phyloP scores from a whole-genome alignment of 1,284 basidiomycete genomes.

The Heterobasidion annosum region DNA sequence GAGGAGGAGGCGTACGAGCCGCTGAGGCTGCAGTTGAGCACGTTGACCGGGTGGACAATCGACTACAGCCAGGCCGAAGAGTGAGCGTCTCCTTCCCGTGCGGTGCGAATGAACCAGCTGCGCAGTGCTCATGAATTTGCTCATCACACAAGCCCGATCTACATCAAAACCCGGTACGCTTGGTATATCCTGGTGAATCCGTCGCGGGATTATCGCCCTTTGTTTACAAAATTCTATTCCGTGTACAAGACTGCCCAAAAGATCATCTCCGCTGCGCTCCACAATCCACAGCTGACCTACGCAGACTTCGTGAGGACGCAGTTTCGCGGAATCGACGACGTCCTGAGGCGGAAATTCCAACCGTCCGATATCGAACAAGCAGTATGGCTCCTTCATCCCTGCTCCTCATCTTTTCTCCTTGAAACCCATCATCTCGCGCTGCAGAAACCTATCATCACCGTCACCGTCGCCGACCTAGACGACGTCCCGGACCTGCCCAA shows the following conservation, averaged over 20 bases:
- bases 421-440: neutral
- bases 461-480: slow-evolving; percentile 3
- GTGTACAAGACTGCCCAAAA: slow-evolving; percentile 41
- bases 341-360: slow-evolving; percentile 1
- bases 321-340: slow-evolving; percentile 7
- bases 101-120: neutral
- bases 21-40: slow-evolving; percentile 25
- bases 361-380: slow-evolving; percentile 7
- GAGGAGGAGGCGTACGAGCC: slow-evolving; percentile 21
- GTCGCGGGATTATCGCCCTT: slow-evolving; percentile 30
- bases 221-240: slow-evolving; percentile 39
- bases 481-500: slow-evolving; percentile 1
- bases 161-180: slow-evolving; percentile 48
- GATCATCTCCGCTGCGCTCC: slow-evolving; percentile 16
- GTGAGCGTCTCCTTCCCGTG: slow-evolving; percentile 20
- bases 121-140: neutral
- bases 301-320: slow-evolving; percentile 8
- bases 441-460: slow-evolving; percentile 5
- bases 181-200: slow-evolving; percentile 51
- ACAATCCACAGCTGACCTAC: slow-evolving; percentile 7
- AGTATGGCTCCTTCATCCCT: slow-evolving; percentile 8
- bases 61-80: slow-evolving; percentile 25
- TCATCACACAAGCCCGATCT: slow-evolving; percentile 37
- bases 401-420: neutral
- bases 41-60: slow-evolving; percentile 23